Evolutionary conservation across 495 filamentous ascomycete species (phyloP).

Genomic region (Tuber calosporum): DNA sequence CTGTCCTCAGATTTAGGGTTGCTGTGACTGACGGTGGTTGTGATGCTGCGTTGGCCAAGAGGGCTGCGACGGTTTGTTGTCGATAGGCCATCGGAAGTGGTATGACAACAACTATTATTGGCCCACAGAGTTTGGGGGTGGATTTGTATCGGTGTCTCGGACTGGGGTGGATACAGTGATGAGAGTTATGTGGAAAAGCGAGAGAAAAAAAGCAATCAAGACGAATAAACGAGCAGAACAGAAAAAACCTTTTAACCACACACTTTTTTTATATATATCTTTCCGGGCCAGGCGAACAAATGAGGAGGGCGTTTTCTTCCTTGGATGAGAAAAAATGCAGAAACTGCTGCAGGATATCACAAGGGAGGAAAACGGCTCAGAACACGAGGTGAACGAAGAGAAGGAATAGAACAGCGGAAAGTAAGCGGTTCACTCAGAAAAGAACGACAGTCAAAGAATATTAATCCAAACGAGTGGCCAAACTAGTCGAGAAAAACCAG

Average conservation of each 20-base stretch:
- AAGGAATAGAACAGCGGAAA: neutral
- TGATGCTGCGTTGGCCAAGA: neutral
- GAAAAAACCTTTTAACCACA: neutral
- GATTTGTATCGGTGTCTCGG: neutral
- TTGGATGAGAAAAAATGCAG: neutral
- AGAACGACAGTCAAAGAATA: neutral
- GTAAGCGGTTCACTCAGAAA: neutral
- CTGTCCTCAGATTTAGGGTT: neutral
- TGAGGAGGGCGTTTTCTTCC: neutral
- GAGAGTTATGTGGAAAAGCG: neutral
- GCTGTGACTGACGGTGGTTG: slow-evolving; percentile 3
- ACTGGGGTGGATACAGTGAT: neutral
- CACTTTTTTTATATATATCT: neutral
- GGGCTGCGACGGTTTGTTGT: slow-evolving; percentile 3
- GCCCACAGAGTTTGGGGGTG: neutral
- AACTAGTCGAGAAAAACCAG: neutral
- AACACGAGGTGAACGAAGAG: neutral
- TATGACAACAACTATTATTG: neutral
- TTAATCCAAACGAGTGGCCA: neutral
- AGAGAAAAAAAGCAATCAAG: neutral
- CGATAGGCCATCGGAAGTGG: neutral
- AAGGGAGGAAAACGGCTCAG: neutral
- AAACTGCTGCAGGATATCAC: neutral
- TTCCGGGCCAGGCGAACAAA: neutral
- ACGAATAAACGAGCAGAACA: neutral